Base-by-base conservation (phyloP, 345 rosid genomes). In the Populus euphratica region DNA sequence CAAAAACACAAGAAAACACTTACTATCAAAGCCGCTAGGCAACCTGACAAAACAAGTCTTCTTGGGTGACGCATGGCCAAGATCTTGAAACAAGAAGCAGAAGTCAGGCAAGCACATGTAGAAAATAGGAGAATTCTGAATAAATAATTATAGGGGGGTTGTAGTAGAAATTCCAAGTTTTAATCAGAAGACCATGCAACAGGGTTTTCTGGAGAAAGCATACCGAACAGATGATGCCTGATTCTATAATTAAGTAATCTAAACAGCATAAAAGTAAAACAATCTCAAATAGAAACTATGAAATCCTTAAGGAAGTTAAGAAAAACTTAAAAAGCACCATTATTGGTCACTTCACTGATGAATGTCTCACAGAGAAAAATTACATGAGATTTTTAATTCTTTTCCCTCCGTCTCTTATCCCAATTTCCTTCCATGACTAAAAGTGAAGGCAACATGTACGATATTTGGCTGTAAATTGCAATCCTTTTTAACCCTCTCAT, bases 51-150 rank as follows among this genome's bases (percentile, higher is more conserved):
- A 81, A 96, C 99, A 80, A 93, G 91, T 84, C 96, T 90, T 86
- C 97, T 90, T 2, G 97, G 98, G 77, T 96, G 96, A 64, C 98
- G 96, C 98, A 96, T 96, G 39, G 99, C 99, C 91, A 93, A 82
- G 85, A 96, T 93, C 99, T 96, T 83, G 78, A 78, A 72, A 77
- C 76, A 74, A 78, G 35, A 14, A 79, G 75, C 35, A 81, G 23
- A 82, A 71, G 23, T 59, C 44, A 77, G 76, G 52, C 27, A 64
- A 67, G 29, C 56, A 63, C 1, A 17, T 5, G 21, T n/a, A n/a
- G 33, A 52, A 50, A 6, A 43, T 6, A 10, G 31, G 33, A 35
- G 20, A 52, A 33, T 35, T 49, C n/a, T 35, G 17, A 36, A 21
- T 18, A 47, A 23, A 21, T 3, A 9, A 36, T n/a, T n/a, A 50